Conservation (phyloP, 78 protist species). For the Speleostelium caveatum region DNA sequence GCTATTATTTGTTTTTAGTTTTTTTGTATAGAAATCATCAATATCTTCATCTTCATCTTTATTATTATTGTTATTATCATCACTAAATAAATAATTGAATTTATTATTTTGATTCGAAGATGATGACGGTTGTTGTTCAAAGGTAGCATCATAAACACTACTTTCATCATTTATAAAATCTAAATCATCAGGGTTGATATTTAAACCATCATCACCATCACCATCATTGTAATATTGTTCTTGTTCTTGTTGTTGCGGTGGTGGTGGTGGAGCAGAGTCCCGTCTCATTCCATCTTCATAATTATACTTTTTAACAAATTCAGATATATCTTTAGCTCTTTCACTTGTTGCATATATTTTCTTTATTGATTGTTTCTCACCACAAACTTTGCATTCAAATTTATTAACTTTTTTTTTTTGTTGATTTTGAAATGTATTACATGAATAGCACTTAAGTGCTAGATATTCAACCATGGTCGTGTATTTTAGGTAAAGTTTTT, state of each 20-base stretch:
- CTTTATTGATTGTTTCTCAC: slow-evolving; percentile 26
- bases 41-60: not conserved
- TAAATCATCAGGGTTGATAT: not conserved
- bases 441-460: slow-evolving; percentile 33
- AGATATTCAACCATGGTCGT: slow-evolving; percentile 60
- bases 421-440: slow-evolving; percentile 33
- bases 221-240: not conserved
- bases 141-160: not conserved
- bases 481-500: not conserved
- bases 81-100: not conserved
- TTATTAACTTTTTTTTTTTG: slow-evolving; percentile 35
- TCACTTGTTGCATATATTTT: slow-evolving; percentile 32
- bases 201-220: not conserved
- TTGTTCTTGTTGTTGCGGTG: not conserved
- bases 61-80: slow-evolving; percentile 1
- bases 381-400: slow-evolving; percentile 36
- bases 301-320: slow-evolving; percentile 37
- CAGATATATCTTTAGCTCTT: slow-evolving; percentile 20
- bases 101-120: not conserved
- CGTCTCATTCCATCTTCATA: not conserved
- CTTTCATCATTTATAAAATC: not conserved
- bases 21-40: no score
- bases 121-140: not conserved
- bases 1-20: no score
- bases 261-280: not conserved